A percentile compares a stretch with the other conserved stretches of the same genome.
phyloP scores from a whole-genome alignment of 2,329 filamentous ascomycete species.

The Colletotrichum sp. region DNA sequence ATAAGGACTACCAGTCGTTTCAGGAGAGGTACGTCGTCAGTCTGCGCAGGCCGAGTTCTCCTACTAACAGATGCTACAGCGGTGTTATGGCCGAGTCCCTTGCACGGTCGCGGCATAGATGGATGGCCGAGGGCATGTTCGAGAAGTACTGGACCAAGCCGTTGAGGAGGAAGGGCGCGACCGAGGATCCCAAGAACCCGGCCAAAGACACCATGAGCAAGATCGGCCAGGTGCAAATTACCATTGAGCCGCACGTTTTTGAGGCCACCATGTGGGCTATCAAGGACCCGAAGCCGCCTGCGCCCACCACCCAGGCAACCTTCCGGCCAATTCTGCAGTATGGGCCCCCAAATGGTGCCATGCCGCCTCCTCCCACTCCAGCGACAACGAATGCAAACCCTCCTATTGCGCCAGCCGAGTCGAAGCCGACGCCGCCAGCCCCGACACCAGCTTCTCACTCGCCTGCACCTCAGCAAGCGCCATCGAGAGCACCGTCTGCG shows the following conservation, averaged over 20 bases:
- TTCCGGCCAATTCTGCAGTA: slow-evolving; percentile 68
- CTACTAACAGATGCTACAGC: slow-evolving; percentile 45
- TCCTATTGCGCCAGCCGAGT: slow-evolving; percentile 15
- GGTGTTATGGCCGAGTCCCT: slow-evolving; percentile 79
- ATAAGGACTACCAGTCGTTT: slow-evolving; percentile 74
- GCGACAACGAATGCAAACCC: slow-evolving; percentile 12
- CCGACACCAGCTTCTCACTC: slow-evolving; percentile 3
- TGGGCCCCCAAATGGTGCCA: slow-evolving; percentile 66
- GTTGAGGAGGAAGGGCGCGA: slow-evolving; percentile 68
- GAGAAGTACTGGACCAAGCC: slow-evolving; percentile 82
- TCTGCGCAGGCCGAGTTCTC: neutral
- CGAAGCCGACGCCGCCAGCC: slow-evolving; percentile 24
- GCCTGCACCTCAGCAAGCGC: neutral
- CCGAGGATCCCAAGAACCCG: slow-evolving; percentile 71
- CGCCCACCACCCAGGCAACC: slow-evolving; percentile 23
- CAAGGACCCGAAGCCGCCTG: slow-evolving; percentile 63
- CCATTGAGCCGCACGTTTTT: slow-evolving; percentile 80
- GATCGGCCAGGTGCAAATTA: slow-evolving; percentile 75
- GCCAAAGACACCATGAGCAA: slow-evolving; percentile 75
- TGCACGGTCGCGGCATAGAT: slow-evolving; percentile 73
- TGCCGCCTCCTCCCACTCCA: slow-evolving; percentile 53
- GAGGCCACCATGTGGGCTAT: slow-evolving; percentile 77
- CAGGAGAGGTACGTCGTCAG: slow-evolving; percentile 65
- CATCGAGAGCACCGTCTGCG: neutral
- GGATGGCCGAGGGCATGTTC: slow-evolving; percentile 75